Conservation (phyloP, 176 grass and related monocot genomes). For the Carex cristatella region DNA sequence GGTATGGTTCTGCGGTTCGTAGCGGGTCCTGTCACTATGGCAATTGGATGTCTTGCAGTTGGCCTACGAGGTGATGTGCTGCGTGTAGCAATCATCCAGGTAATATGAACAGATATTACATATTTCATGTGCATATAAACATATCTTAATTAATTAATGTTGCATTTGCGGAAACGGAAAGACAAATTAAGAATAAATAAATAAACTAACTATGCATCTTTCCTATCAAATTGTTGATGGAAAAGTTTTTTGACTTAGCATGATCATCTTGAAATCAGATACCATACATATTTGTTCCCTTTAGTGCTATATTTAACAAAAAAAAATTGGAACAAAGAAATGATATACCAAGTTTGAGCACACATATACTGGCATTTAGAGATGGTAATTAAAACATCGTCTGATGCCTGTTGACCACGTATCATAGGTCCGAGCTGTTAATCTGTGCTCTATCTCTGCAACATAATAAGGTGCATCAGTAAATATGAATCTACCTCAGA, state of each 20-base stretch:
- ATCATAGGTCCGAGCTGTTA: no score
- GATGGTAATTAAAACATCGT: neutral
- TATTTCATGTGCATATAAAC: no score
- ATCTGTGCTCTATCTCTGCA: no score
- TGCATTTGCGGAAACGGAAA: neutral
- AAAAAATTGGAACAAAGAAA: neutral
- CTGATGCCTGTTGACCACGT: no score
- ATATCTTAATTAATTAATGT: neutral
- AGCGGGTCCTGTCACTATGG: conserved; percentile 3
- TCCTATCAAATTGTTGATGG: neutral
- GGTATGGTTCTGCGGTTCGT: conserved; percentile 21
- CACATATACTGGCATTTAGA: neutral
- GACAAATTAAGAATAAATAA: no score
- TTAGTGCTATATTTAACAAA: neutral
- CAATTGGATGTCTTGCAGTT: conserved; percentile 5
- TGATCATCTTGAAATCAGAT: neutral
- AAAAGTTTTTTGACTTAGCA: neutral
- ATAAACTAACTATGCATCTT: no score
- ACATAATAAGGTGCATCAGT: no score
- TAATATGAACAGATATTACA: neutral
- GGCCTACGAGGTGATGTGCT: conserved; percentile 26
- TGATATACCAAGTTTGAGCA: neutral
- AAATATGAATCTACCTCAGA: no score
- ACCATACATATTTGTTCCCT: neutral
- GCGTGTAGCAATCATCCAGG: conserved; percentile 27